Base-by-base conservation (phyloP, 371 early-diverging fungal species). In the Mortierella sp. region DNA sequence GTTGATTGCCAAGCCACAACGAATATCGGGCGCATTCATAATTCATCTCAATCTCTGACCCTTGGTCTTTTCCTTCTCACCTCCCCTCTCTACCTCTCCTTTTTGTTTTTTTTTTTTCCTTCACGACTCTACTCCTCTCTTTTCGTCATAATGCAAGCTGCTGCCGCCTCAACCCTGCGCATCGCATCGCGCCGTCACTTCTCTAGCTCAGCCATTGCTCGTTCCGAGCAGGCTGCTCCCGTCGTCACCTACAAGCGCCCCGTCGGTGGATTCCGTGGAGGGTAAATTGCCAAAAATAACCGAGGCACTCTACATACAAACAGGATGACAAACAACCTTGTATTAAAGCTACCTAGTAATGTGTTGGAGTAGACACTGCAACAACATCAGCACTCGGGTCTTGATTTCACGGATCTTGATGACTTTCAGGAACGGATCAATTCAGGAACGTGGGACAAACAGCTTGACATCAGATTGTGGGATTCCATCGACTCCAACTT, bases 201-300 rank as follows among this genome's bases (percentile, higher is more conserved):
- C 61, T 72, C 81, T 32, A 75, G 68, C 66, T 72, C 81, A 10
- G 75, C 61, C n/a, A 47, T 80, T 61, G 75, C 81, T 43, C 81
- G 81, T 35, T 55, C 72, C 22, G 75, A 75, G 69, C 70, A 73
- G 64, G 54, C 75, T 22, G 37, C 71, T 32, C 75, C 75, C 54
- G 81, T 80, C 16, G 81, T 80, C 73, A 75, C 60, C 35, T 80
- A 80, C 66, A 80, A 75, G 73, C 81, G 81, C 32, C 81, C 81
- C 62, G 67, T 80, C 51, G 81, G 81, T 64, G 81, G 75, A 71
- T 80, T 80, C 81, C 81, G 81, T 72, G 81, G 81, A 66, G 81
- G 81, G 81, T 80, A 80, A 80, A 55, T 28, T 55, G n/a, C 18
- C 20, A 52, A 52, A 43, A 49, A 11, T 3, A 6, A 6, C n/a